Evolutionary conservation across 768 basidiomycete genomes (phyloP).

Genomic region (Rhodocollybia butyracea): DNA sequence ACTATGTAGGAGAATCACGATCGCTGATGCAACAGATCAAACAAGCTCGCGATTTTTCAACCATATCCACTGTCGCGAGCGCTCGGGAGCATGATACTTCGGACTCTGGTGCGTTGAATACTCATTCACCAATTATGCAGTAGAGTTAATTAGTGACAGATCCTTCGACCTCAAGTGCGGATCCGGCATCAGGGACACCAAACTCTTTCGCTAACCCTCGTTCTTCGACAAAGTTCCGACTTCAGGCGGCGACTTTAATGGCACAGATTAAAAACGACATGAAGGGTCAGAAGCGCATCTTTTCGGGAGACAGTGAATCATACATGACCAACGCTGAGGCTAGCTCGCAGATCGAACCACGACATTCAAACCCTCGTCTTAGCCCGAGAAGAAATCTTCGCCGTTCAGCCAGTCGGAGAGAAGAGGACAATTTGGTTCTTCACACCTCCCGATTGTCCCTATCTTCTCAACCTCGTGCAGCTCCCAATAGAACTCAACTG

Average conservation of each 20-base stretch:
- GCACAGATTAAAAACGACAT: conserved; percentile 81
- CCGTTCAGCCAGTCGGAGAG: conserved; percentile 28
- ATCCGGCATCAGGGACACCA: no score
- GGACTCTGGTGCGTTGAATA: background rate
- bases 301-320: conserved; percentile 66
- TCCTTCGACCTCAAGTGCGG: background rate
- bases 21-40: conserved; percentile 81
- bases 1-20: conserved; percentile 76
- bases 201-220: conserved; percentile 25
- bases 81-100: conserved; percentile 12
- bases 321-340: conserved; percentile 10
- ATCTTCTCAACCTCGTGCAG: conserved; percentile 20
- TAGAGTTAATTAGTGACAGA: background rate
- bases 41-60: conserved; percentile 73
- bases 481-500: conserved; percentile 18
- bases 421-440: conserved; percentile 35
- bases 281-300: conserved; percentile 68
- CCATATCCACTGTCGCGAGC: conserved; percentile 61
- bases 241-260: conserved; percentile 79
- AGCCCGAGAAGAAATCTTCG: background rate
- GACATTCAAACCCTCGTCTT: background rate
- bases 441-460: conserved; percentile 44
- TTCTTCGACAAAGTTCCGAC: conserved; percentile 67
- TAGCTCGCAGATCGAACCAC: conserved; percentile 3
- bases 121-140: background rate